Evolutionary conservation across 371 early-diverging fungal species (phyloP).

Genomic region (Phascolomyces articulosus): DNA sequence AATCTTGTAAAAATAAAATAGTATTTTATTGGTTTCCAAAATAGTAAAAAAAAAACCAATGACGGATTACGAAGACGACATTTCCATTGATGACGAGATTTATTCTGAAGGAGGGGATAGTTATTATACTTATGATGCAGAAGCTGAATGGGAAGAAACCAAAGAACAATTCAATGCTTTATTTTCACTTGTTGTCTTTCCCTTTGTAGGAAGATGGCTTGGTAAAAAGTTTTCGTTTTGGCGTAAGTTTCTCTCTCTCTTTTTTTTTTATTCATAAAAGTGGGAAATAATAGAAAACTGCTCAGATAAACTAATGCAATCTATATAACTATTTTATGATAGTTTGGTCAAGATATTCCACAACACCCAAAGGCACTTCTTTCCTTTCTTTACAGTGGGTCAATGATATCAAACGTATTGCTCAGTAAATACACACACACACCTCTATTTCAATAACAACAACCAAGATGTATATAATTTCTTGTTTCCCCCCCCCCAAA

Average conservation of each 20-base stretch:
- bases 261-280: too few species aligned
- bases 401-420: conserved; percentile 16
- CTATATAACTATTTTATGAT: too few species aligned
- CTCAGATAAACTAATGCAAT: too few species aligned
- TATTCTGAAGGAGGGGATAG: conserved; percentile 25
- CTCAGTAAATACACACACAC: background rate
- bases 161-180: conserved; percentile 57
- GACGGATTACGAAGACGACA: conserved; percentile 24
- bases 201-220: conserved; percentile 61
- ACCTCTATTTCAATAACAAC: background rate
- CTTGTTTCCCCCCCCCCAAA: too few species aligned
- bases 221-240: conserved; percentile 63
- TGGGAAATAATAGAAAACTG: too few species aligned
- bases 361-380: conserved; percentile 6
- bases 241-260: conserved; percentile 35
- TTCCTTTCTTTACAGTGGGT: conserved; percentile 18
- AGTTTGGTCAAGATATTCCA: conserved; percentile 31
- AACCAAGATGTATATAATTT: too few species aligned
- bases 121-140: conserved; percentile 49
- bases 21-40: background rate
- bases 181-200: conserved; percentile 62
- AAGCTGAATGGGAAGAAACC: conserved; percentile 68
- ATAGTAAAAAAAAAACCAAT: background rate
- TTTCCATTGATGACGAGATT: conserved; percentile 31
- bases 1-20: too few species aligned